Evolutionary conservation across 2,329 filamentous ascomycete species (phyloP).

Genomic region (Phialophora expanda): DNA sequence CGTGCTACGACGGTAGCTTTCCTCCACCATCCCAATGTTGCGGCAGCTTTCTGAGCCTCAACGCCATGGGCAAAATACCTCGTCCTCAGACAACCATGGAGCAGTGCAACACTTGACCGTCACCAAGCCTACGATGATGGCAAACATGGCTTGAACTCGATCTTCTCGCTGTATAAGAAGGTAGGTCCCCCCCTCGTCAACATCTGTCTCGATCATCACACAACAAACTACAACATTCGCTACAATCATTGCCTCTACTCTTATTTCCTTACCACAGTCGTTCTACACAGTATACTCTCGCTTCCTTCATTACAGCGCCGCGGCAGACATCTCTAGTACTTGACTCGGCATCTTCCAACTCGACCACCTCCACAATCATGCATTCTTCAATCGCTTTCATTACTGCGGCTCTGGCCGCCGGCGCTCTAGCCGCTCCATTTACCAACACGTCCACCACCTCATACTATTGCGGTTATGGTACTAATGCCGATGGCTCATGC

Average conservation of each 20-base stretch:
- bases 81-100: neutral
- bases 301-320: slow-evolving; percentile 19
- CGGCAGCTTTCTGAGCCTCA: neutral
- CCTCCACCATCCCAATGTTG: neutral
- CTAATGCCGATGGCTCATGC: slow-evolving; percentile 30
- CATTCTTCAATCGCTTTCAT: slow-evolving; percentile 27
- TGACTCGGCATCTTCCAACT: slow-evolving; percentile 3
- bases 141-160: neutral
- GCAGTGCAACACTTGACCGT: slow-evolving; percentile 15
- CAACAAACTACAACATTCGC: slow-evolving; percentile 7
- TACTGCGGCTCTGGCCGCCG: slow-evolving; percentile 20
- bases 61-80: slow-evolving; percentile 1
- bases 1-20: neutral
- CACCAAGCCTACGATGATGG: slow-evolving; percentile 11
- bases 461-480: slow-evolving; percentile 30
- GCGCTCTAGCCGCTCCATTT: slow-evolving; percentile 21
- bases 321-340: neutral
- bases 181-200: slow-evolving; percentile 5
- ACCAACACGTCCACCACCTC: slow-evolving; percentile 25
- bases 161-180: slow-evolving; percentile 28
- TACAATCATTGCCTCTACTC: slow-evolving; percentile 12
- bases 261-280: slow-evolving; percentile 25
- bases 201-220: slow-evolving; percentile 18
- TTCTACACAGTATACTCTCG: slow-evolving; percentile 18
- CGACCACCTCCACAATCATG: slow-evolving; percentile 12